Percentiles rank a stretch among this genome's conserved stretches.
Conservation (phyloP, 306 rosid genomes). For the Macrotyloma uniflorum region DNA sequence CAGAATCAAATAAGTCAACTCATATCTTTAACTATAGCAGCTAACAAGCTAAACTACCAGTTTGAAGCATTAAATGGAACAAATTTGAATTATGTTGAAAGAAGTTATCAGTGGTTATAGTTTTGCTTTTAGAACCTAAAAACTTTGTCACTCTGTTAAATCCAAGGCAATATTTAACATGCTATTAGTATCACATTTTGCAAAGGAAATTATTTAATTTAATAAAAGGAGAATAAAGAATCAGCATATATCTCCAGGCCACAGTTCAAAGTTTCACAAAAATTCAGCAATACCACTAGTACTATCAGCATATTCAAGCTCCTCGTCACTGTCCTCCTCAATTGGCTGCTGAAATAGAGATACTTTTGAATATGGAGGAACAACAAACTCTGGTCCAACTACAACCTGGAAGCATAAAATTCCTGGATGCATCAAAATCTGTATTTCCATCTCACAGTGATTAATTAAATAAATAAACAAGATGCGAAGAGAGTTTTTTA, state of each 20-base stretch:
- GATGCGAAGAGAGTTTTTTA: neutral
- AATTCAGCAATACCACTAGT: conserved; percentile 66
- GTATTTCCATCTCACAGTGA: conserved; percentile 14
- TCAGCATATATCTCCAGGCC: neutral
- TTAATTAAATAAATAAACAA: conserved; percentile 11
- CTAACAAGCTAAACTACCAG: neutral
- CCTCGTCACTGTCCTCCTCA: conserved; percentile 95
- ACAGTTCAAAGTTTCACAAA: conserved; percentile 39
- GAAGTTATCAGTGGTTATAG: neutral
- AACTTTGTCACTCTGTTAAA: neutral
- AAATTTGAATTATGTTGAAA: neutral
- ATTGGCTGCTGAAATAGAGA: conserved; percentile 84
- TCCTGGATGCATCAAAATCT: conserved; percentile 21
- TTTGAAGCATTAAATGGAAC: conserved; percentile 9
- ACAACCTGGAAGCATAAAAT: conserved; percentile 70
- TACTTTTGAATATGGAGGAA: conserved; percentile 83
- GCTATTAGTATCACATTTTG: conserved; percentile 17
- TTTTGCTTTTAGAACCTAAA: conserved; percentile 18
- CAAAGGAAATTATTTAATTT: conserved; percentile 11
- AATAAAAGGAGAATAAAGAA: conserved; percentile 14
- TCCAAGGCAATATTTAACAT: conserved; percentile 22
- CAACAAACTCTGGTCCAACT: conserved; percentile 73
- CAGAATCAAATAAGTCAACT: neutral
- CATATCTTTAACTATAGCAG: neutral
- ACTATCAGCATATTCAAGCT: conserved; percentile 95